Evolutionary conservation across 129 eudicot genomes (phyloP), one percentile per base, ranked within the genome.

Genomic region (Tagetes patula): DNA sequence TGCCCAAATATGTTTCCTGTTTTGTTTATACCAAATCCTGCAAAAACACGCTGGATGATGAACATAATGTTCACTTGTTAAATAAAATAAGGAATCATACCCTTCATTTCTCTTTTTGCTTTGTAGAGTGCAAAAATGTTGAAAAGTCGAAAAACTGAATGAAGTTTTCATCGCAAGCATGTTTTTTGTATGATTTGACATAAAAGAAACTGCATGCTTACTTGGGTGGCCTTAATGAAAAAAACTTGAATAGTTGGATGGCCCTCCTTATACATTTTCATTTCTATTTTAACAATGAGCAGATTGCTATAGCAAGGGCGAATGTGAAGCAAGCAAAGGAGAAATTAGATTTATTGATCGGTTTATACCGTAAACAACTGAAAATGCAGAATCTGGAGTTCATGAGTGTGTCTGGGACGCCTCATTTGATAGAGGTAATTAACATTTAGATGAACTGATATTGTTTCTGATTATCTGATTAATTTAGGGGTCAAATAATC

Each of bases 371-470:
- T 77, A 90, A 90, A 74, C 92, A 88, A 81, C 84, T 94, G 69
- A 80, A 86, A 69, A 86, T 79, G 46, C 77, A 34, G 14, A 86
- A 78, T 27, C 75, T 94, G 76, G 96, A 90, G 73, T 94, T 78
- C 80, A 77, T 72, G 69, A 84, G 82, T 49, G 97, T 94, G 14
- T 83, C 96, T 48, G 99, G 97, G 7, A 76, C 82, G 6, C 86
- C 93, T 47, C 96, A 94, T 85, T 78, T 94, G 83, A 94, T 94
- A 71, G 99, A 94, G 97, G 98, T 94, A 84, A 52, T 52, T 47
- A 53, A 43, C 4, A 3, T 58, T 33, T 59, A 41, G 65, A 59
- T 33, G 31, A 56, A 30, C 62, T 1, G 9, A 56, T 7, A 36
- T 13, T 56, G 12, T 31, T 56, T 56, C 37, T 8, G 37, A 56